A percentile compares a stretch with the other conserved stretches of the same genome.
These are phyloP conservation scores for Mycosphaerelloides madeirae DNA, from an alignment of 2,329 filamentous ascomycete genomes.

Conservation along the genomic window DNA sequence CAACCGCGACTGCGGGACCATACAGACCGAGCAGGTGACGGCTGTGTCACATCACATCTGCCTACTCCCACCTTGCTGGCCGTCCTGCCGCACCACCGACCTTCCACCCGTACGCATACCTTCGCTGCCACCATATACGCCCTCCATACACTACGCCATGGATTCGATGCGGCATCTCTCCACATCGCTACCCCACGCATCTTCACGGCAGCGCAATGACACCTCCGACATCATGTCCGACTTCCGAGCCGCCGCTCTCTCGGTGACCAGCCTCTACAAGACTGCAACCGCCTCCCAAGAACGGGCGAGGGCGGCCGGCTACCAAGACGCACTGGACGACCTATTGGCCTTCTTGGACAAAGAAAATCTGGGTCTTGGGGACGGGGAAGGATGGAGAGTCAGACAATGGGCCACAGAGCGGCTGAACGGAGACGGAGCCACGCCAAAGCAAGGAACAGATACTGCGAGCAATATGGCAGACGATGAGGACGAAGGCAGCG, in stretches of 20 bases:
- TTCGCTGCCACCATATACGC: conserved; percentile 1
- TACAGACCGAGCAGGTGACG: too few relatives aligned
- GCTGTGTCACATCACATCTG: too few relatives aligned
- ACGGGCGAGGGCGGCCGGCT: conserved; percentile 72
- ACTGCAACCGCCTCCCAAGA: conserved; percentile 74
- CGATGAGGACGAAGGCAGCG: conserved; percentile 59
- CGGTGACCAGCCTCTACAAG: conserved; percentile 95
- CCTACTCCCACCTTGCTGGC: conserved; percentile 7
- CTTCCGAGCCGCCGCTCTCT: conserved; percentile 88
- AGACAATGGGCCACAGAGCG: conserved; percentile 66
- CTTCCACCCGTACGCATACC: not conserved
- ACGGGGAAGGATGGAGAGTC: conserved; percentile 69
- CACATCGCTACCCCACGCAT: conserved; percentile 54
- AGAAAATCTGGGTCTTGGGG: conserved; percentile 69
- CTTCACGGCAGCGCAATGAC: conserved; percentile 31
- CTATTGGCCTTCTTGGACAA: conserved; percentile 79
- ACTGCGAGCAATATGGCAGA: conserved; percentile 50
- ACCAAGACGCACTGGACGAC: conserved; percentile 91
- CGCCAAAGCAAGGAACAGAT: conserved; percentile 21
- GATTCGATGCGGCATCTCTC: conserved; percentile 62
- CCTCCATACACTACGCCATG: conserved; percentile 39
- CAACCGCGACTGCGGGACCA: too few relatives aligned
- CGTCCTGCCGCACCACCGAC: not conserved
- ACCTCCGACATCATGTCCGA: conserved; percentile 64
- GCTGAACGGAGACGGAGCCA: conserved; percentile 53